Evolutionary conservation across 331 rosid species (phyloP).

Genomic region (Saraca asoca): DNA sequence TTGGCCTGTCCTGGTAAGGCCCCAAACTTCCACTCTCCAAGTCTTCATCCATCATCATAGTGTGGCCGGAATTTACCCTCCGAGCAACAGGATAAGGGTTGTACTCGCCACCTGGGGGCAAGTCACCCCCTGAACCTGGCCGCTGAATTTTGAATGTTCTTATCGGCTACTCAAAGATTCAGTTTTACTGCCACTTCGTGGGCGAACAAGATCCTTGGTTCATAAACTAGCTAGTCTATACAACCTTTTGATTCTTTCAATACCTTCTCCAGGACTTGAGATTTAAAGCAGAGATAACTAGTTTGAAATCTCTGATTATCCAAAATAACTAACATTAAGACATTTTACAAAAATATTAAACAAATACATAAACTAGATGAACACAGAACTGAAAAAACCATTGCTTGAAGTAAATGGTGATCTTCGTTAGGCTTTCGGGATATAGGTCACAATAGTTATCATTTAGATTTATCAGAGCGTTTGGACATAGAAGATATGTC

Average conservation of each 20-base stretch:
- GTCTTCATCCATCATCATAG: conserved; percentile 65
- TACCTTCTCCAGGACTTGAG: conserved; percentile 12
- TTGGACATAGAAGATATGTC: background rate
- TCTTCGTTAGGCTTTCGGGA: background rate
- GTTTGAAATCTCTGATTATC: background rate
- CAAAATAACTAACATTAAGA: background rate
- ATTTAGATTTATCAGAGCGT: background rate
- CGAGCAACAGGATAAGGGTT: conserved; percentile 67
- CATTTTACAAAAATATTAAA: background rate
- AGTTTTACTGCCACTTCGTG: conserved; percentile 16
- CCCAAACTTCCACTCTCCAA: conserved; percentile 73
- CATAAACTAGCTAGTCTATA: conserved; percentile 18
- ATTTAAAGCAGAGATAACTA: background rate
- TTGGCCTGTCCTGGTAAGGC: conserved; percentile 72
- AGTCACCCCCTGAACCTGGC: conserved; percentile 95
- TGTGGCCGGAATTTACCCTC: conserved; percentile 68
- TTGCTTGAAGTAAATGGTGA: background rate
- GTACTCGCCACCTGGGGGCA: conserved; percentile 94
- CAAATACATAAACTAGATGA: background rate
- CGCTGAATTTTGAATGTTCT: conserved; percentile 79
- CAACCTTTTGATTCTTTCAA: conserved; percentile 29
- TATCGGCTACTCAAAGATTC: conserved; percentile 28
- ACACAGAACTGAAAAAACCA: background rate
- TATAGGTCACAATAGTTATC: background rate
- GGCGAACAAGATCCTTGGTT: conserved; percentile 10